Percentiles rank a stretch among this genome's conserved stretches.
These are phyloP conservation scores for Moricandia moricandioides DNA, from an alignment of 345 rosid genomes.

Conservation along the genomic window DNA sequence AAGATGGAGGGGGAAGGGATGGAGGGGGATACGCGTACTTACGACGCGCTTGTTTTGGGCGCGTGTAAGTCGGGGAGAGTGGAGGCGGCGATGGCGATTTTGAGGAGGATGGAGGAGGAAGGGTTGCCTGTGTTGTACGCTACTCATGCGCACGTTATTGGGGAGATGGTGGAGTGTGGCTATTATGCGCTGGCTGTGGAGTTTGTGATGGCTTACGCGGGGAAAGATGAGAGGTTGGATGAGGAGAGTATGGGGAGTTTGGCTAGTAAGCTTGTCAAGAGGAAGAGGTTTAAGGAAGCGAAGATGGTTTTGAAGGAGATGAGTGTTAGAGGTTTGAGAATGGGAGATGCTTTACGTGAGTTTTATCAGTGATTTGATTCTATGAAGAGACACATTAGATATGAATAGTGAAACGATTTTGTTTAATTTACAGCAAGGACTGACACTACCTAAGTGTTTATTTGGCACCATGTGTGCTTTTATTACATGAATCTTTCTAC, in stretches of 20 bases:
- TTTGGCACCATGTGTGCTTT: slow-evolving; percentile 9
- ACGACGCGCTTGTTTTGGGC: slow-evolving; percentile 72
- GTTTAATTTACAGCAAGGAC: slow-evolving; percentile 16
- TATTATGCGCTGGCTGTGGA: slow-evolving; percentile 46
- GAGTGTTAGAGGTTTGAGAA: slow-evolving; percentile 41
- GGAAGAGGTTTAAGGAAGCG: slow-evolving; percentile 44
- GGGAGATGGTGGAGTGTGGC: slow-evolving; percentile 41
- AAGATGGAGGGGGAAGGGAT: slow-evolving; percentile 52
- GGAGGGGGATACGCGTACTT: slow-evolving; percentile 50
- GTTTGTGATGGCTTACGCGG: slow-evolving; percentile 51
- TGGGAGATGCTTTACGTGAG: slow-evolving; percentile 34
- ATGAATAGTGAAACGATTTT: slow-evolving; percentile 13
- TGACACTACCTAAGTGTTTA: slow-evolving; percentile 6
- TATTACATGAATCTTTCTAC: slow-evolving; percentile 2
- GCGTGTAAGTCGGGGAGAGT: slow-evolving; percentile 57
- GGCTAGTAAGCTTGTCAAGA: slow-evolving; percentile 47
- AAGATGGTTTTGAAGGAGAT: slow-evolving; percentile 53
- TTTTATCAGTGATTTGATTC: slow-evolving; percentile 7
- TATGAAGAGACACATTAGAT: background rate
- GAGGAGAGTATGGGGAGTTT: slow-evolving; percentile 51
- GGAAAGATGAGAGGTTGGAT: slow-evolving; percentile 51
- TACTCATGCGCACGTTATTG: slow-evolving; percentile 54
- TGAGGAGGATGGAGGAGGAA: slow-evolving; percentile 66
- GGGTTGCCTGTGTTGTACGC: slow-evolving; percentile 47
- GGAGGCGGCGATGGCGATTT: slow-evolving; percentile 52